phyloP scores from a whole-genome alignment of 192 early-diverging fungal genomes.

The Lunasporangiospora selenospora region DNA sequence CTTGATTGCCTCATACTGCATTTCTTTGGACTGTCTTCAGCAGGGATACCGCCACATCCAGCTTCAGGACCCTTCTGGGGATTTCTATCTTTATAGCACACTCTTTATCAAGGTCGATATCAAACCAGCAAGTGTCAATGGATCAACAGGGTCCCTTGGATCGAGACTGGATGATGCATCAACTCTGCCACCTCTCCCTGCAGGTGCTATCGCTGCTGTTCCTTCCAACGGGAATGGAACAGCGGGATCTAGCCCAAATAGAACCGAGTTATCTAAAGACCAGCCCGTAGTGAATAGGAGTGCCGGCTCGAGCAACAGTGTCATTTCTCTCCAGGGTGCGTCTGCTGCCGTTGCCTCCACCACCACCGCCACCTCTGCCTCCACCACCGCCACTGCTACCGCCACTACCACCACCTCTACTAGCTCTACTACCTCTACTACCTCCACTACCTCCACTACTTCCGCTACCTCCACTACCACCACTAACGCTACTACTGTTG shows the following conservation, averaged over 20 bases:
- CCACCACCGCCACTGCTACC: neutral
- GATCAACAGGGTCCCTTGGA: neutral
- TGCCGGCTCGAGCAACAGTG: too few relatives aligned
- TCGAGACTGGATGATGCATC: too few relatives aligned
- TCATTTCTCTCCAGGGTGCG: too few relatives aligned
- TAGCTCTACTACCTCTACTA: neutral
- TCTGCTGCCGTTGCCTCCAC: neutral
- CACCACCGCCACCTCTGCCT: neutral
- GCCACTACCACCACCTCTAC: neutral
- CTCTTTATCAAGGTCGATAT: constrained; percentile 58
- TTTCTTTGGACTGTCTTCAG: constrained; percentile 50
- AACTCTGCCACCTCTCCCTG: neutral
- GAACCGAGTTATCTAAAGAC: too few relatives aligned
- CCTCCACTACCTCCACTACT: constrained; percentile 1
- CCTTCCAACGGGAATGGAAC: neutral
- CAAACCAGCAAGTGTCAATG: constrained; percentile 4
- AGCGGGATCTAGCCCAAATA: too few relatives aligned
- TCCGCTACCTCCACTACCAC: neutral
- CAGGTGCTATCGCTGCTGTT: neutral
- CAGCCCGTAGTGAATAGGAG: too few relatives aligned
- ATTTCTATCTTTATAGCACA: constrained; percentile 68
- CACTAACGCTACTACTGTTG: neutral
- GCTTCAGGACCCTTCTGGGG: constrained; percentile 66
- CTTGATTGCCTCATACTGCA: constrained; percentile 52
- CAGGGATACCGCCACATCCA: constrained; percentile 75